A percentile compares a stretch with the other conserved stretches of the same genome.
phyloP scores from a whole-genome alignment of 805 yeast genomes.

The Cyberlindnera maclurae region DNA sequence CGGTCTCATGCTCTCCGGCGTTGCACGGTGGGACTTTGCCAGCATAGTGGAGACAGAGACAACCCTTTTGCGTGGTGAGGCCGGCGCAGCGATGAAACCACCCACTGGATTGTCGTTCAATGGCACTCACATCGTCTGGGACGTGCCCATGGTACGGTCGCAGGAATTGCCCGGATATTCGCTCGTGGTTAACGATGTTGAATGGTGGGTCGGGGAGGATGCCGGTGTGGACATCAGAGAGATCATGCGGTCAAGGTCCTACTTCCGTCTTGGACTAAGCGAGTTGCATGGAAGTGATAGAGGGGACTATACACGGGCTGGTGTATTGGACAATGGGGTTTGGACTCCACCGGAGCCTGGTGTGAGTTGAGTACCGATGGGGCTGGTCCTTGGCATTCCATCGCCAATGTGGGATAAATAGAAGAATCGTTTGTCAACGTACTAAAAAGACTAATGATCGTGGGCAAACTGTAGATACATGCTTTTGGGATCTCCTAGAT shows the following conservation, averaged over 20 bases:
- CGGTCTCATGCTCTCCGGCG: conserved; percentile 79
- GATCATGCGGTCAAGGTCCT: conserved; percentile 30
- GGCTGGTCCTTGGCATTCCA: too few relatives aligned
- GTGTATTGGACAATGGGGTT: conserved; percentile 44
- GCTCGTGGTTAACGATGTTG: conserved; percentile 71
- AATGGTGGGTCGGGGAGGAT: conserved; percentile 54
- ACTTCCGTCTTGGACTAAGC: conserved; percentile 48
- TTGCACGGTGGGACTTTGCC: conserved; percentile 90
- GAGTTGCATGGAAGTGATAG: conserved; percentile 28
- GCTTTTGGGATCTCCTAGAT: too few relatives aligned
- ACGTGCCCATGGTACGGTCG: conserved; percentile 4
- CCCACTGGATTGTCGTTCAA: conserved; percentile 34
- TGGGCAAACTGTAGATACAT: too few relatives aligned
- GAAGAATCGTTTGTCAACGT: too few relatives aligned
- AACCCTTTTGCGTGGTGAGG: conserved; percentile 67
- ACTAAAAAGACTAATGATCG: too few relatives aligned
- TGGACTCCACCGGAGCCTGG: conserved; percentile 48
- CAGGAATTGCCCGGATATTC: conserved; percentile 40
- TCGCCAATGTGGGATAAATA: too few relatives aligned
- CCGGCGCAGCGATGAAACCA: conserved; percentile 43
- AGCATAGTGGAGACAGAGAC: conserved; percentile 74
- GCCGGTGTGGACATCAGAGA: conserved; percentile 36
- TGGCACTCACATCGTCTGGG: conserved; percentile 24
- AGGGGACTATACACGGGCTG: conserved; percentile 67
- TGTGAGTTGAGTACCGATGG: conserved; percentile 35